Base-by-base conservation (phyloP, 2,329 filamentous ascomycete species). In the Claviceps arundinis region DNA sequence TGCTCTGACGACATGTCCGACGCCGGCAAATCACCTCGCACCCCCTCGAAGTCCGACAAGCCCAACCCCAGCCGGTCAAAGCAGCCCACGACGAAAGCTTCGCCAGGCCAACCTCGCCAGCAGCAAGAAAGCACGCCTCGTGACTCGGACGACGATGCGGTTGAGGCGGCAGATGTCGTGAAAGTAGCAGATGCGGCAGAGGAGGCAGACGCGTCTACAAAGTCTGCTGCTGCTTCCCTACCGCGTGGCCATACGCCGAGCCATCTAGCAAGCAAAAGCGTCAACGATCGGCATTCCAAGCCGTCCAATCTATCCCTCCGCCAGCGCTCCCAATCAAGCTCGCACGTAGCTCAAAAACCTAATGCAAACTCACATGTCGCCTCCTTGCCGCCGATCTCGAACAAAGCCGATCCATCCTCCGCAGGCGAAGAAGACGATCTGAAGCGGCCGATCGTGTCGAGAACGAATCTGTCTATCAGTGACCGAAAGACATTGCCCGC, bases 241-340 rank as follows among this genome's bases (percentile, higher is more conserved):
- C 68, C 72, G 30, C 73, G 80, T 57, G 81, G 74, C 61, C 80
- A 83, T 62, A 83, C 80, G 1, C 80, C 80, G 1, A 78, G 80
- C 53, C 78, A 82, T 59, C 71, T 82, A 42, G 68, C 80, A 13
- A 74, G 75, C 57, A 81, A 77, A 67, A 80, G 75, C 65, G 73
- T 59, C 50, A 61, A 75, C 55, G 71, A 73, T 51, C 69, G 69
- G 54, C 71, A 73, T 53, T 70, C 72, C 50, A 77, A 74, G 57
- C 64, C 73, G 30, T 73, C 76, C 26, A 77, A 81, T 51, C 65
- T 75, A 40, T 67, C 75, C 46, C 70, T 78, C 53, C 74, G 77
- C 26, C 73, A 78, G 56, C 74, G 77, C 51, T 75, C 76, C 17
- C 75, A 78, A 56, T 78, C 76, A 37, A 67, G 73, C 14, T 67